These are phyloP conservation scores for Beta macrorhiza DNA, from an alignment of 179 eudicot species.

Conservation along the genomic window DNA sequence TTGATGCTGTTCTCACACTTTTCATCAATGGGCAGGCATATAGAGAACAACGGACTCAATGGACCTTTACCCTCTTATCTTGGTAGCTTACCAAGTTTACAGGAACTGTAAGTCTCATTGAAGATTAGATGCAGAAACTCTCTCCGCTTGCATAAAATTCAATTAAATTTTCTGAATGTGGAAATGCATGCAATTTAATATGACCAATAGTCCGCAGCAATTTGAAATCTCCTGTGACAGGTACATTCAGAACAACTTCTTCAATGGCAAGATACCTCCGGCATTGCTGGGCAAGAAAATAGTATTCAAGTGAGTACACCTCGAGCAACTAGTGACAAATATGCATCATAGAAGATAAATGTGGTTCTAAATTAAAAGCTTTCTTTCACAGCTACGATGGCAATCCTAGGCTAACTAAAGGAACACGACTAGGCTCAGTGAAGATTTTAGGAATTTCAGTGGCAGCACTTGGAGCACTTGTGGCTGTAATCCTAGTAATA, in stretches of 20 bases:
- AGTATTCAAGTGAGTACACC: constrained; percentile 61
- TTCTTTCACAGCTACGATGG: constrained; percentile 60
- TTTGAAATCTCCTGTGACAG: constrained; percentile 40
- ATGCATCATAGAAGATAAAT: neutral
- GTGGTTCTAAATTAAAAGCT: constrained; percentile 16
- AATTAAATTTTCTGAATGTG: neutral
- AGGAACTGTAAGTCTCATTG: constrained; percentile 66
- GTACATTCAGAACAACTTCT: constrained; percentile 81
- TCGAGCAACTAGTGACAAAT: neutral
- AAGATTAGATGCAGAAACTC: neutral
- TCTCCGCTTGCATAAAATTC: neutral
- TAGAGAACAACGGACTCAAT: constrained; percentile 76
- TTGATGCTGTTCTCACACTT: constrained; percentile 8
- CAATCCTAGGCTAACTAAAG: constrained; percentile 60
- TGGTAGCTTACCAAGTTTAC: constrained; percentile 72
- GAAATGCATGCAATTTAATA: neutral
- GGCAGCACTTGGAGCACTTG: constrained; percentile 48
- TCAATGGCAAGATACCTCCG: constrained; percentile 75
- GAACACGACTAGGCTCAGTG: constrained; percentile 34
- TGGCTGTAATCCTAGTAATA: constrained; percentile 45
- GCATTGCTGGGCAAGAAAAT: constrained; percentile 54
- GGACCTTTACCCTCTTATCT: constrained; percentile 80
- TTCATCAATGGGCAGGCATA: constrained; percentile 55
- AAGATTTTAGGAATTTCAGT: constrained; percentile 53
- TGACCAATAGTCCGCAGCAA: constrained; percentile 10